Percentiles rank a stretch among this genome's conserved stretches.
phyloP scores from a whole-genome alignment of 495 filamentous ascomycete genomes.

The Penicillium paxilli region DNA sequence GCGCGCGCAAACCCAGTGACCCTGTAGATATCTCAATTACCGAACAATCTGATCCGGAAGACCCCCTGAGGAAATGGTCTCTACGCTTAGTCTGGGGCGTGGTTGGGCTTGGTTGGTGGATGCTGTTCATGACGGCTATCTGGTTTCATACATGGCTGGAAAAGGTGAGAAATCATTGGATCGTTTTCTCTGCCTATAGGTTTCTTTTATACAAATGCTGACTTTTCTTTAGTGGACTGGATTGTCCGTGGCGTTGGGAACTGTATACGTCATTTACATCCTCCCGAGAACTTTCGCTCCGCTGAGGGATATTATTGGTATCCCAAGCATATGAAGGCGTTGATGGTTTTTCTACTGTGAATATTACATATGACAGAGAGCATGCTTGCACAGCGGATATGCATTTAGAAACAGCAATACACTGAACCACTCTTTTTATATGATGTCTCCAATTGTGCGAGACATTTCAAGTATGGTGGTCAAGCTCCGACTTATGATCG shows the following conservation, averaged over 20 bases:
- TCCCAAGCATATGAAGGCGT: constrained; percentile 67
- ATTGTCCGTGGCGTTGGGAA: constrained; percentile 64
- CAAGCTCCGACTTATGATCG: not conserved
- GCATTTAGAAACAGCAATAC: not conserved
- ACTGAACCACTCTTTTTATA: not conserved
- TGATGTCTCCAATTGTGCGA: not conserved
- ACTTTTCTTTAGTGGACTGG: constrained; percentile 59
- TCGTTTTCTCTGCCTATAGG: not conserved
- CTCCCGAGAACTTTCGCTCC: constrained; percentile 66
- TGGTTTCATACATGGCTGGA: constrained; percentile 99
- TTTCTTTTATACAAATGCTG: constrained; percentile 19
- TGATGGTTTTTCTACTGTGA: not conserved
- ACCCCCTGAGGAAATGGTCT: constrained; percentile 45
- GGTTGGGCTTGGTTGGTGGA: constrained; percentile 74
- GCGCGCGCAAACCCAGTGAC: constrained; percentile 51
- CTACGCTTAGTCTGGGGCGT: constrained; percentile 51
- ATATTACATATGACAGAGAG: constrained; percentile 16
- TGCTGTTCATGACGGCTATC: constrained; percentile 95
- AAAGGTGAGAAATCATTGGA: constrained; percentile 63
- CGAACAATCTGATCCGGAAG: constrained; percentile 1
- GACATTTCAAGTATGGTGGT: not conserved
- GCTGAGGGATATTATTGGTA: constrained; percentile 65
- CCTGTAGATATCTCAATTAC: not conserved
- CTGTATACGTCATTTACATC: constrained; percentile 73
- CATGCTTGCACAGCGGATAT: not conserved